Percentiles rank a stretch among this genome's conserved stretches.
These are phyloP conservation scores for Arabidopsis hybrid DNA, from an alignment of 441 rosid species.

Conservation along the genomic window DNA sequence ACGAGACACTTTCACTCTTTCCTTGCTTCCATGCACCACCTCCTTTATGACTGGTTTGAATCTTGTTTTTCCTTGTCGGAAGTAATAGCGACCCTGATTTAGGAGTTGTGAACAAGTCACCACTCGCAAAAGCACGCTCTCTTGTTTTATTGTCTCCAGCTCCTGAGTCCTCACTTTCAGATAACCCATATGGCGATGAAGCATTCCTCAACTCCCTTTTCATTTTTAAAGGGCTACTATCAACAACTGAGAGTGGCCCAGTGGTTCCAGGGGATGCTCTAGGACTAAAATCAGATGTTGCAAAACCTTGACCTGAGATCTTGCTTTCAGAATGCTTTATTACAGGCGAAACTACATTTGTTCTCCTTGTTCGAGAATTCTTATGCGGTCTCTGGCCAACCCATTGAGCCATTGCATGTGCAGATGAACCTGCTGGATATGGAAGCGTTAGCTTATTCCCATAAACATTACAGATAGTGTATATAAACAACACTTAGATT, in stretches of 20 bases:
- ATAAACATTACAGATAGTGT: constrained; percentile 50
- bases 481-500: constrained; percentile 52
- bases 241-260: constrained; percentile 54
- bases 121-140: constrained; percentile 60
- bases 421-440: constrained; percentile 68
- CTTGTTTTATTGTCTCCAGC: constrained; percentile 77
- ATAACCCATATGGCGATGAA: constrained; percentile 76
- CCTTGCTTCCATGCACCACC: constrained; percentile 83
- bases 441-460: constrained; percentile 57
- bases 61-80: constrained; percentile 66
- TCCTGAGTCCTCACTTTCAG: constrained; percentile 94
- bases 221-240: constrained; percentile 56
- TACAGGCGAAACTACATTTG: constrained; percentile 81
- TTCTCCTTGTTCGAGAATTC: constrained; percentile 82
- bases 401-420: constrained; percentile 91
- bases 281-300: constrained; percentile 65
- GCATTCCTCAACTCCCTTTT: constrained; percentile 72
- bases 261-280: constrained; percentile 64
- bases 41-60: constrained; percentile 62
- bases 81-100: constrained; percentile 60
- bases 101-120: constrained; percentile 58
- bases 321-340: constrained; percentile 67
- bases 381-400: constrained; percentile 94
- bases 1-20: constrained; percentile 69
- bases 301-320: constrained; percentile 65